Base-by-base conservation (phyloP, 148 eudicot species). In the Simmondsia chinensis region DNA sequence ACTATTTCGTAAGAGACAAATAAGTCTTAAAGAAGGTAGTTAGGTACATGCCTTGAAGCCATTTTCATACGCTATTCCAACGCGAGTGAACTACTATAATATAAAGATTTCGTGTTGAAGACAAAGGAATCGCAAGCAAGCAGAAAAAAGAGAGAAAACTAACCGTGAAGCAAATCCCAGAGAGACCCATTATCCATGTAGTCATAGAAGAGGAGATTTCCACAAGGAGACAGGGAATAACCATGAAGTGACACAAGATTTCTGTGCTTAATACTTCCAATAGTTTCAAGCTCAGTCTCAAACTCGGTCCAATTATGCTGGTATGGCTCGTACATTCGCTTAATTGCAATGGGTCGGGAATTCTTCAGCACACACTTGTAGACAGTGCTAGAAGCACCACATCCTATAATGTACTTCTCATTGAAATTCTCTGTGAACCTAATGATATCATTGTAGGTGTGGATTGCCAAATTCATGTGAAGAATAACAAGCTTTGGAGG, bases 91-190 rank as follows among this genome's bases (percentile, higher is more conserved):
- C n/a, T n/a, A n/a, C n/a, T n/a, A n/a, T n/a, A n/a, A n/a, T n/a
- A n/a, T n/a, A n/a, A n/a, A n/a, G n/a, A n/a, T n/a, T n/a, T n/a
- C n/a, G n/a, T n/a, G n/a, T n/a, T n/a, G n/a, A n/a, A n/a, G n/a
- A n/a, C n/a, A n/a, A n/a, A n/a, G n/a, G n/a, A n/a, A n/a, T n/a
- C n/a, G n/a, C n/a, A n/a, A n/a, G n/a, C n/a, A n/a, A n/a, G n/a
- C n/a, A n/a, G n/a, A n/a, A n/a, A n/a, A n/a, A n/a, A n/a, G n/a
- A 18, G 2, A 21, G 10, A 9, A 4, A 21, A 48, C 72, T 57
- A 4, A 80, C 88, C 88, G 49, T 80, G 88, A 57, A 80, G 80
- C 36, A 76, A 69, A 68, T 76, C 88, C 83, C 83, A 80, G 9
- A 80, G 77, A 23, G 83, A 76, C 20, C 88, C 88, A 55, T 80